Evolutionary conservation across 2,329 filamentous ascomycete genomes (phyloP).

Genomic region (Seiridium unicorne): DNA sequence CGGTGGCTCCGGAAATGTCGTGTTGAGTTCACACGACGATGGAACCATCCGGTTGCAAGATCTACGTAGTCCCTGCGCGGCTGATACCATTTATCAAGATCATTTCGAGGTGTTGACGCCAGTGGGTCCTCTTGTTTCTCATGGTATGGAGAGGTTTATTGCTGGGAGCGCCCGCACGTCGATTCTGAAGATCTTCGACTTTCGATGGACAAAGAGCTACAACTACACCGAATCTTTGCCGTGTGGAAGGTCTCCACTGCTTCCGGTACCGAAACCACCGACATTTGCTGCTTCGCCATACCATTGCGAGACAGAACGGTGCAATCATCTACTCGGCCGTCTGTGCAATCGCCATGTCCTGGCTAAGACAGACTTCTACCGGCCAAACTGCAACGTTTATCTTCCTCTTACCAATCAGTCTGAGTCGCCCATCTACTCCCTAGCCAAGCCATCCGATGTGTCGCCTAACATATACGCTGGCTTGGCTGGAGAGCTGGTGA

Average conservation of each 20-base stretch:
- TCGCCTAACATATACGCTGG: constrained; percentile 50
- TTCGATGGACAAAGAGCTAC: constrained; percentile 48
- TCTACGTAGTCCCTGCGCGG: constrained; percentile 43
- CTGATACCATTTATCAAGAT: constrained; percentile 51
- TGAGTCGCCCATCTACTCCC: constrained; percentile 39
- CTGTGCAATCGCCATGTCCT: constrained; percentile 48
- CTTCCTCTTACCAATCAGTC: constrained; percentile 26
- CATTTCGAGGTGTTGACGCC: constrained; percentile 46
- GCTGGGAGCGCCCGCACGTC: constrained; percentile 43
- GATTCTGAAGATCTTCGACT: constrained; percentile 52
- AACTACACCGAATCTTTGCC: constrained; percentile 46
- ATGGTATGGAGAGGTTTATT: constrained; percentile 50
- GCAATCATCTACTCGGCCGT: constrained; percentile 29
- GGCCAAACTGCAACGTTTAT: constrained; percentile 48
- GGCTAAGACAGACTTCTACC: constrained; percentile 40
- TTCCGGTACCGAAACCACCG: constrained; percentile 28
- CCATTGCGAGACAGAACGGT: constrained; percentile 19
- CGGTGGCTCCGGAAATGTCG: constrained; percentile 34
- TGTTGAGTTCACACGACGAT: constrained; percentile 54
- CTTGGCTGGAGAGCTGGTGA: constrained; percentile 44
- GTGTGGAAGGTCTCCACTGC: constrained; percentile 37
- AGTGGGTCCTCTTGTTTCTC: constrained; percentile 46
- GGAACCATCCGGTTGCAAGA: constrained; percentile 51
- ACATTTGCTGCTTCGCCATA: constrained; percentile 17
- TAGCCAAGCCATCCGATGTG: constrained; percentile 45